Evolutionary conservation across 2,329 filamentous ascomycete genomes (phyloP).

Genomic region (Macrophomina tecta): DNA sequence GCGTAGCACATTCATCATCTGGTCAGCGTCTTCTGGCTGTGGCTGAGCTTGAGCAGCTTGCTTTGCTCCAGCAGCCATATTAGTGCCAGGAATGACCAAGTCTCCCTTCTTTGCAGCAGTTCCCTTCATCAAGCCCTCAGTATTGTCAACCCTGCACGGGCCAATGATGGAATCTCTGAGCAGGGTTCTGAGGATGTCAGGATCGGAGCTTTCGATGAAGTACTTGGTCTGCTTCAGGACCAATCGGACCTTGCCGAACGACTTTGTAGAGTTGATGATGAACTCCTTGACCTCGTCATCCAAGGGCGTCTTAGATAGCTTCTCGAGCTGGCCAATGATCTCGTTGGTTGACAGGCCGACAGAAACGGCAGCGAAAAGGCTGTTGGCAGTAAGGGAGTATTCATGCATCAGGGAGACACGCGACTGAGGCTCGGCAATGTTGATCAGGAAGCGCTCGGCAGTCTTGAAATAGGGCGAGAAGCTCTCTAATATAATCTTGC

Average conservation of each 20-base stretch:
- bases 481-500: constrained; percentile 89
- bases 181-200: constrained; percentile 83
- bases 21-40: constrained; percentile 48
- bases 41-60: constrained; percentile 65
- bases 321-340: constrained; percentile 87
- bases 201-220: constrained; percentile 90
- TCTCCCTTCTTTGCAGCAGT: constrained; percentile 85
- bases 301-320: constrained; percentile 85
- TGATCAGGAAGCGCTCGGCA: constrained; percentile 93
- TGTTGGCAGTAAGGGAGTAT: constrained; percentile 89
- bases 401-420: constrained; percentile 91
- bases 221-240: constrained; percentile 95
- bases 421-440: constrained; percentile 91
- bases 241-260: constrained; percentile 94
- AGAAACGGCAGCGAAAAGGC: constrained; percentile 92
- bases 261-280: constrained; percentile 82
- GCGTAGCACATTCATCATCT: constrained; percentile 69
- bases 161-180: constrained; percentile 84
- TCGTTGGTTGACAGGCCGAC: constrained; percentile 89
- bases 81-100: constrained; percentile 92
- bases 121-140: constrained; percentile 76
- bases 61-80: constrained; percentile 85
- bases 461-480: constrained; percentile 87
- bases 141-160: constrained; percentile 74
- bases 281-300: constrained; percentile 81